Evolutionary conservation across 1,284 basidiomycete species (phyloP).

Genomic region (Fistulina hepatica): DNA sequence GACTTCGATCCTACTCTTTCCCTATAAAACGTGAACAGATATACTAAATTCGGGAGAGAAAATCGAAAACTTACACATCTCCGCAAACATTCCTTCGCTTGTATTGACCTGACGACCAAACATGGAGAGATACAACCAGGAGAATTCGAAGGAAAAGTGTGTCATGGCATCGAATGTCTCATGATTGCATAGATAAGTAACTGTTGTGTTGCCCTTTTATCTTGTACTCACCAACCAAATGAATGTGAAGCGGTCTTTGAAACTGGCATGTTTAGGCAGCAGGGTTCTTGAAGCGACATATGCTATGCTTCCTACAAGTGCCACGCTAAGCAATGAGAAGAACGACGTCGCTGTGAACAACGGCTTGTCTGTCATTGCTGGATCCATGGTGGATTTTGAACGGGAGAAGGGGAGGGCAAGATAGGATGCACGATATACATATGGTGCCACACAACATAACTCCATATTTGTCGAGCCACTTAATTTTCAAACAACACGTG

Average conservation of each 20-base stretch:
- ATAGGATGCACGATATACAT: too few relatives aligned
- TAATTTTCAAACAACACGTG: too few relatives aligned
- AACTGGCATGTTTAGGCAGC: conserved; percentile 49
- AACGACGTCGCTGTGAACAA: conserved; percentile 61
- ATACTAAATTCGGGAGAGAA: conserved; percentile 4
- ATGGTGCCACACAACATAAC: conserved; percentile 3
- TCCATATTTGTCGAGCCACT: too few relatives aligned
- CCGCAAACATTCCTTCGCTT: conserved; percentile 58
- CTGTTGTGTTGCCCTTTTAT: background rate
- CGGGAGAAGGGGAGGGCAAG: background rate
- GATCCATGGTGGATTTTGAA: conserved; percentile 13
- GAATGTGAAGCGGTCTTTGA: conserved; percentile 57
- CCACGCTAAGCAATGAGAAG: conserved; percentile 51
- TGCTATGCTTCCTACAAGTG: conserved; percentile 37
- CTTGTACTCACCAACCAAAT: conserved; percentile 51
- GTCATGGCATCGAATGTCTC: conserved; percentile 71
- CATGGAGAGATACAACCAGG: conserved; percentile 64
- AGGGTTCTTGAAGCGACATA: conserved; percentile 38
- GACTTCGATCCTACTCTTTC: conserved; percentile 27
- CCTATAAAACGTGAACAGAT: conserved; percentile 19
- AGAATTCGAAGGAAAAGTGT: conserved; percentile 69
- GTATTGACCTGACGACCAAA: conserved; percentile 65
- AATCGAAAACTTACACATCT: conserved; percentile 47
- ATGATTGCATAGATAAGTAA: background rate
- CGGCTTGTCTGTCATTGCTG: conserved; percentile 13